Evolutionary conservation across 441 rosid species (phyloP).

Genomic region (Populus hybrid): DNA sequence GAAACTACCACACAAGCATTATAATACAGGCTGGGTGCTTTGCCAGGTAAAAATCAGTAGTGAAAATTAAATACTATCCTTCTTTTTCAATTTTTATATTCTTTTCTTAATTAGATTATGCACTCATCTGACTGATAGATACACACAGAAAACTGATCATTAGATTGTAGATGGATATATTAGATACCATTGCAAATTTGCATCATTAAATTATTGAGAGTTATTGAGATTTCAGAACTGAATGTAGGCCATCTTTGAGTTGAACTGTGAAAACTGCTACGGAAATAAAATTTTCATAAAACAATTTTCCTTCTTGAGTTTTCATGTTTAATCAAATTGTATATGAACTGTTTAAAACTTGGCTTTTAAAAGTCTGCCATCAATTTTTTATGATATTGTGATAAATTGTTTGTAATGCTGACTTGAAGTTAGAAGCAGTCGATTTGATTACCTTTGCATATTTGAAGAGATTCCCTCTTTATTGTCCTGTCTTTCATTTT

Average conservation of each 20-base stretch:
- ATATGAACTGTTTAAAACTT: too few relatives aligned
- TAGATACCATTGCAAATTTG: too few relatives aligned
- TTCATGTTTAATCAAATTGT: too few relatives aligned
- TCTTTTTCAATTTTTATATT: neutral
- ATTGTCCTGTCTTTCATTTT: neutral
- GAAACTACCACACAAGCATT: conserved; percentile 82
- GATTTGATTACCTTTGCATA: too few relatives aligned
- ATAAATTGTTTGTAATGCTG: too few relatives aligned
- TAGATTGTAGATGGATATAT: neutral
- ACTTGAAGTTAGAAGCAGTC: too few relatives aligned
- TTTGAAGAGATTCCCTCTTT: too few relatives aligned
- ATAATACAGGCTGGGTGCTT: conserved; percentile 95
- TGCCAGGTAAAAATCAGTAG: conserved; percentile 61
- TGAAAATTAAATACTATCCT: neutral
- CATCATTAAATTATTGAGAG: neutral
- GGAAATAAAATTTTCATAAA: neutral
- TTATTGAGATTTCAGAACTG: too few relatives aligned
- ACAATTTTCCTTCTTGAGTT: neutral
- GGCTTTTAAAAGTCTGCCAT: too few relatives aligned
- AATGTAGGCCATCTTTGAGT: neutral
- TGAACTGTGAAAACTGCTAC: neutral
- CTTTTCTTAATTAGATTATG: neutral
- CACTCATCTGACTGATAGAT: neutral
- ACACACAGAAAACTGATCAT: neutral
- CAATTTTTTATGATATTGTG: too few relatives aligned